A percentile compares a stretch with the other conserved stretches of the same genome.
These are phyloP conservation scores for Phoenix dactylifera DNA, from an alignment of 176 grass and related monocot genomes.

Conservation along the genomic window DNA sequence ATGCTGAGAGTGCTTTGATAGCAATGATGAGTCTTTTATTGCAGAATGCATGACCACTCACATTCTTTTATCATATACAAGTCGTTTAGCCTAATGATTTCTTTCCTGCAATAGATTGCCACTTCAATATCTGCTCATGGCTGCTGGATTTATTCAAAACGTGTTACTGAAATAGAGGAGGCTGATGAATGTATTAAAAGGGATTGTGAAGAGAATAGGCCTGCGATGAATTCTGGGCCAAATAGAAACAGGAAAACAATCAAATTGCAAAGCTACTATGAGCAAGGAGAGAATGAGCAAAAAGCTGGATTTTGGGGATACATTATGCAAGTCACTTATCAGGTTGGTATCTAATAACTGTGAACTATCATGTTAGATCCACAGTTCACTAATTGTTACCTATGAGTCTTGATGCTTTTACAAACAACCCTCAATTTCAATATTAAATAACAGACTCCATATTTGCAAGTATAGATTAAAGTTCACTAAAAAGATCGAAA, in stretches of 20 bases:
- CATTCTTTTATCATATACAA: too few relatives aligned
- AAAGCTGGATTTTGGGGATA: constrained; percentile 17
- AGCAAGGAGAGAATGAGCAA: background rate
- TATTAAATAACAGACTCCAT: too few relatives aligned
- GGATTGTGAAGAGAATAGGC: constrained; percentile 4
- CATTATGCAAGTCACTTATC: constrained; percentile 19
- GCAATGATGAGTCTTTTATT: too few relatives aligned
- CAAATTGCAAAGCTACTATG: background rate
- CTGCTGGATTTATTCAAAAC: constrained; percentile 14
- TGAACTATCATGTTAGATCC: too few relatives aligned
- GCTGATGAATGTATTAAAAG: constrained; percentile 3
- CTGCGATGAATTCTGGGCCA: background rate
- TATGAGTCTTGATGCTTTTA: too few relatives aligned
- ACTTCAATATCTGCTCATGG: constrained; percentile 15
- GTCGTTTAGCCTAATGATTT: too few relatives aligned
- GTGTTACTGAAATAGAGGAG: constrained; percentile 1
- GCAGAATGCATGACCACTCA: too few relatives aligned
- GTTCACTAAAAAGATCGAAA: too few relatives aligned
- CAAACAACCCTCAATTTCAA: too few relatives aligned
- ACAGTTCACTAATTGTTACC: too few relatives aligned
- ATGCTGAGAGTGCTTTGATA: too few relatives aligned
- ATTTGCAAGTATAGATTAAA: too few relatives aligned
- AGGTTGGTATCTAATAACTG: background rate
- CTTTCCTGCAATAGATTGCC: constrained; percentile 8
- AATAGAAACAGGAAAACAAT: constrained; percentile 7